phyloP scores from a whole-genome alignment of 176 grass and related monocot species.

The Aegilops tauschii region DNA sequence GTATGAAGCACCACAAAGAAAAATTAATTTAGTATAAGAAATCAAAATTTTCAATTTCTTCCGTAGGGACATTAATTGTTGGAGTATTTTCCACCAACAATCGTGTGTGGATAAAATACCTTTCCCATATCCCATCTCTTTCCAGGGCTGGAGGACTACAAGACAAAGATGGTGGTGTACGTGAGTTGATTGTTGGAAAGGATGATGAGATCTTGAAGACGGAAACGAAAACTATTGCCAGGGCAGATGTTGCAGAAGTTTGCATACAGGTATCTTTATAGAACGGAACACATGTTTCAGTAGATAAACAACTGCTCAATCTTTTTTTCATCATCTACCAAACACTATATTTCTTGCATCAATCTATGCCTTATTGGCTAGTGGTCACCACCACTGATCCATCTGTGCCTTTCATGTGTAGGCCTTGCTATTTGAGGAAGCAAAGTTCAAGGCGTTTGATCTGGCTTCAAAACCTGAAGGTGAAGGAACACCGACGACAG shows the following conservation, averaged over 20 bases:
- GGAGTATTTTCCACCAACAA: not conserved
- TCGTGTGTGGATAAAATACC: not conserved
- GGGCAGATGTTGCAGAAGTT: slow-evolving; percentile 92
- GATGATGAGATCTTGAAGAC: slow-evolving; percentile 89
- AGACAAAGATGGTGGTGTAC: slow-evolving; percentile 84
- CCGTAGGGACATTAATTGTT: no score
- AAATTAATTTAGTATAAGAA: not conserved
- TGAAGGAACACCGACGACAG: slow-evolving; percentile 73
- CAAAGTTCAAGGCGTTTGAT: slow-evolving; percentile 88
- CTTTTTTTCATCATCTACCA: not conserved
- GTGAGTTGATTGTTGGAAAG: slow-evolving; percentile 76
- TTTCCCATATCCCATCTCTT: not conserved
- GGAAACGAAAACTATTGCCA: slow-evolving; percentile 80
- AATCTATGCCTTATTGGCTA: not conserved
- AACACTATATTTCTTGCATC: not conserved
- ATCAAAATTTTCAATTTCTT: accelerated
- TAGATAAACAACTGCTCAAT: not conserved
- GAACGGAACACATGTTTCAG: not conserved
- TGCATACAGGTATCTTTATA: slow-evolving; percentile 68
- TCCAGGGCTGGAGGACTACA: slow-evolving; percentile 89
- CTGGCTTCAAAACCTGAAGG: slow-evolving; percentile 95
- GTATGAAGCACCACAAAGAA: not conserved
- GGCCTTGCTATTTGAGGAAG: slow-evolving; percentile 78
- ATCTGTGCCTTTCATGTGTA: slow-evolving; percentile 19
- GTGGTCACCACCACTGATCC: not conserved